phyloP scores from a whole-genome alignment of 2,329 filamentous ascomycete genomes.

The Fusarium protoensiforme region DNA sequence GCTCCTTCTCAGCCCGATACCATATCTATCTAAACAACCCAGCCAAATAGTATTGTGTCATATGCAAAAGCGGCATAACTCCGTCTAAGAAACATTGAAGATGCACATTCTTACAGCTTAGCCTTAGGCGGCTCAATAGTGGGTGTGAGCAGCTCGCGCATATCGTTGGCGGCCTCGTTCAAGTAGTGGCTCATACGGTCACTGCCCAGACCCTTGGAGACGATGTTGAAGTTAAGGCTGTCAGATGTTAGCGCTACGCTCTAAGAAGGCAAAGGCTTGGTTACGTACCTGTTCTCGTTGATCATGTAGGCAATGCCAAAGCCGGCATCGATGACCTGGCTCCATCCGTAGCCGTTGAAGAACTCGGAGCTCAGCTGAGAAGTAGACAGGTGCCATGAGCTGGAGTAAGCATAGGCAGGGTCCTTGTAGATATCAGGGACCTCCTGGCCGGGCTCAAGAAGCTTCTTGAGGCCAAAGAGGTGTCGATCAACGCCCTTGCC shows the following conservation, averaged over 20 bases:
- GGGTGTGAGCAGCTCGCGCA: slow-evolving; percentile 86
- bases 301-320: slow-evolving; percentile 99
- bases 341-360: slow-evolving; percentile 99
- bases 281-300: slow-evolving; percentile 88
- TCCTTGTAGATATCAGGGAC: slow-evolving; percentile 87
- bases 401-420: slow-evolving; percentile 84
- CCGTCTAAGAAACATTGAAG: slow-evolving; percentile 3
- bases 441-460: slow-evolving; percentile 82
- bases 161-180: slow-evolving; percentile 90
- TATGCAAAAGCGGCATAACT: slow-evolving; percentile 1
- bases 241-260: slow-evolving; percentile 22
- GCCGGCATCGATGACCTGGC: slow-evolving; percentile 93
- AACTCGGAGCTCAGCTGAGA: slow-evolving; percentile 94
- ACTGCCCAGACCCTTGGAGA: slow-evolving; percentile 90
- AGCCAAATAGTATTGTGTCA: background rate
- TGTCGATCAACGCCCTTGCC: slow-evolving; percentile 96
- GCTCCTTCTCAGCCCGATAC: background rate
- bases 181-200: slow-evolving; percentile 96
- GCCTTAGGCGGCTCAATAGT: slow-evolving; percentile 84
- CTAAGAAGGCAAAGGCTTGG: background rate
- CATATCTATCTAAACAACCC: background rate
- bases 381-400: slow-evolving; percentile 89
- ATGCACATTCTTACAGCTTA: slow-evolving; percentile 73
- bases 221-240: slow-evolving; percentile 97
- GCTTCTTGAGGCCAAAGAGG: slow-evolving; percentile 96